These are phyloP conservation scores for Phaffomyces opuntiae DNA, from an alignment of 805 yeast genomes.

Conservation along the genomic window DNA sequence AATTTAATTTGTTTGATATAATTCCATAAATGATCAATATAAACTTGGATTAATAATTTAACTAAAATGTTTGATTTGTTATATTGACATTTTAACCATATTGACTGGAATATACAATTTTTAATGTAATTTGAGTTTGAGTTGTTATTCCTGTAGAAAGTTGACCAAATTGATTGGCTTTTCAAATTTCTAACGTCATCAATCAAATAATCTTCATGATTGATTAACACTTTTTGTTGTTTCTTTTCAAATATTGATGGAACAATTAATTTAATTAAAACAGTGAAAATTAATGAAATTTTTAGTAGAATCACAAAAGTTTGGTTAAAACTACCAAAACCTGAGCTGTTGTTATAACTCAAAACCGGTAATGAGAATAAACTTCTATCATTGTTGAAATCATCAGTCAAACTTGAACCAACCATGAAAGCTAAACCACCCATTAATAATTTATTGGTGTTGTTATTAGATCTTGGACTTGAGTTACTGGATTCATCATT, in stretches of 20 bases:
- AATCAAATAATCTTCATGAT: neutral
- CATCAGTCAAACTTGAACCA: conserved; percentile 54
- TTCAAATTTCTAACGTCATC: conserved; percentile 21
- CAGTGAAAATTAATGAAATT: conserved; percentile 21
- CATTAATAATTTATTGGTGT: conserved; percentile 41
- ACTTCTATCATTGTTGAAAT: conserved; percentile 39
- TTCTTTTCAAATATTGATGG: conserved; percentile 14
- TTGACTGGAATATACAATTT: conserved; percentile 21
- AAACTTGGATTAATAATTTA: conserved; percentile 14
- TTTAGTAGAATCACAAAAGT: conserved; percentile 24
- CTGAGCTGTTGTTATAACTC: conserved; percentile 24
- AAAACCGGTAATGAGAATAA: conserved; percentile 42
- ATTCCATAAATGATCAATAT: conserved; percentile 23
- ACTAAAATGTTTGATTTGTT: conserved; percentile 14
- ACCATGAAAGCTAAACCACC: conserved; percentile 62
- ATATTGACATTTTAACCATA: conserved; percentile 16
- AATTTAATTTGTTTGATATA: conserved; percentile 19
- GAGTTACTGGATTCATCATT: neutral
- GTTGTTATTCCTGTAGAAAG: conserved; percentile 9
- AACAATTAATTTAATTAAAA: conserved; percentile 21
- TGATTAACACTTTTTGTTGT: neutral
- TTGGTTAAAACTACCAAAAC: conserved; percentile 20
- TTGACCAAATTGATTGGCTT: conserved; percentile 12
- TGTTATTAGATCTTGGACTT: conserved; percentile 11
- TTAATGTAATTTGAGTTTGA: conserved; percentile 18